Conservation (phyloP, 176 grass and related monocot genomes). For the Phoenix roebelenii region DNA sequence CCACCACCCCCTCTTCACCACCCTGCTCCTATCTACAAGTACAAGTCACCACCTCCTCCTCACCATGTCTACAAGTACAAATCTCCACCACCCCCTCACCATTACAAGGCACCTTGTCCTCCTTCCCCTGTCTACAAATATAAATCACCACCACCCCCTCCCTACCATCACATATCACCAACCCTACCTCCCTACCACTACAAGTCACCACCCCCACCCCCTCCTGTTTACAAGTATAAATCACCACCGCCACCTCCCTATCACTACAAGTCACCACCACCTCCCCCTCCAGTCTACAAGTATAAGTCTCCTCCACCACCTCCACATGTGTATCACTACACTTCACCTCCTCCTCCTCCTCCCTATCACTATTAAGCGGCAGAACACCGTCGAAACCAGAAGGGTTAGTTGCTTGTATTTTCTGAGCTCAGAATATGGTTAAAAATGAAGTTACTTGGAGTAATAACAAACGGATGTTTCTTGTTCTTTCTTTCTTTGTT, state of each 20-base stretch:
- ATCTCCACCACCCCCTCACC: background rate
- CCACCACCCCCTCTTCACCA: background rate
- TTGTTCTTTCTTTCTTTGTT: no score
- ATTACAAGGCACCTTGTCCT: background rate
- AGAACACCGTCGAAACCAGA: no score
- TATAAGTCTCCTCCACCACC: background rate
- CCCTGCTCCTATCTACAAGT: background rate
- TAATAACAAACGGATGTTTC: no score
- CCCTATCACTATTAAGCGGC: no score
- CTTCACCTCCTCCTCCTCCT: background rate
- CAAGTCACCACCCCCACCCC: conserved; percentile 4
- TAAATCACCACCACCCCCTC: conserved; percentile 1
- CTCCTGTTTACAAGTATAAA: background rate
- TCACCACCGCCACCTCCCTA: background rate
- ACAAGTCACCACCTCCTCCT: background rate
- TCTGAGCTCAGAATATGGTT: no score
- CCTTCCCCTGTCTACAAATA: background rate
- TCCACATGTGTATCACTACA: no score
- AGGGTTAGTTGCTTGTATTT: no score
- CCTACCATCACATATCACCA: background rate
- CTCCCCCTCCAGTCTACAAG: background rate
- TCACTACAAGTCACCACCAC: background rate
- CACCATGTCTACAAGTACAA: background rate
- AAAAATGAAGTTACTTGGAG: no score
- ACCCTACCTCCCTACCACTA: background rate